Percentiles rank a stretch among this genome's conserved stretches.
Evolutionary conservation across 2,329 filamentous ascomycete species (phyloP).

Genomic region (Aspergillus spinulosporus): DNA sequence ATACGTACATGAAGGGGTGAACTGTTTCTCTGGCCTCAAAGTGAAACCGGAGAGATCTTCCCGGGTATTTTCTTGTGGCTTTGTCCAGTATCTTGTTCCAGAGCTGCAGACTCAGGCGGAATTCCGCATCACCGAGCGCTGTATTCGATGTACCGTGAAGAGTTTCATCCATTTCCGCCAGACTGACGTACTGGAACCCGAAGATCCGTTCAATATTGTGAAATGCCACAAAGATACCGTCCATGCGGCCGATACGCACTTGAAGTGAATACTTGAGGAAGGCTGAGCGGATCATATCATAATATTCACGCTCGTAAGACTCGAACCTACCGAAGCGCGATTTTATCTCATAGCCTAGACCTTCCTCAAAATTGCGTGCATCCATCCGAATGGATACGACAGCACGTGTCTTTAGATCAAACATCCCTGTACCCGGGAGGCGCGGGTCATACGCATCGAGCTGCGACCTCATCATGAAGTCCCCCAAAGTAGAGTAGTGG

Average conservation of each 20-base stretch:
- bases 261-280: conserved; percentile 97
- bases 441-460: conserved; percentile 85
- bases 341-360: conserved; percentile 84
- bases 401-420: conserved; percentile 92
- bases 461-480: conserved; percentile 93
- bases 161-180: conserved; percentile 84
- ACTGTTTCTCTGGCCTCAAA: conserved; percentile 70
- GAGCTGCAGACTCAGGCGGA: conserved; percentile 74
- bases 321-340: conserved; percentile 76
- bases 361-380: conserved; percentile 67
- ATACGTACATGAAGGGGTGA: conserved; percentile 78
- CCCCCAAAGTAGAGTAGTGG: conserved; percentile 81
- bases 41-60: conserved; percentile 72
- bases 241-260: conserved; percentile 96
- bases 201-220: conserved; percentile 96
- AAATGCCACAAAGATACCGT: conserved; percentile 95
- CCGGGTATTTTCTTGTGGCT: conserved; percentile 72
- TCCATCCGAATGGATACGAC: conserved; percentile 93
- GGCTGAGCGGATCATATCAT: conserved; percentile 91
- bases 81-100: conserved; percentile 77
- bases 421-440: conserved; percentile 87
- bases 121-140: conserved; percentile 76
- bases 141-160: conserved; percentile 75
- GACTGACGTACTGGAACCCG: conserved; percentile 89
- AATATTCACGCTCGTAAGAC: conserved; percentile 94